phyloP scores from a whole-genome alignment of 257 asterid species.

The Orobanche coerulescens region DNA sequence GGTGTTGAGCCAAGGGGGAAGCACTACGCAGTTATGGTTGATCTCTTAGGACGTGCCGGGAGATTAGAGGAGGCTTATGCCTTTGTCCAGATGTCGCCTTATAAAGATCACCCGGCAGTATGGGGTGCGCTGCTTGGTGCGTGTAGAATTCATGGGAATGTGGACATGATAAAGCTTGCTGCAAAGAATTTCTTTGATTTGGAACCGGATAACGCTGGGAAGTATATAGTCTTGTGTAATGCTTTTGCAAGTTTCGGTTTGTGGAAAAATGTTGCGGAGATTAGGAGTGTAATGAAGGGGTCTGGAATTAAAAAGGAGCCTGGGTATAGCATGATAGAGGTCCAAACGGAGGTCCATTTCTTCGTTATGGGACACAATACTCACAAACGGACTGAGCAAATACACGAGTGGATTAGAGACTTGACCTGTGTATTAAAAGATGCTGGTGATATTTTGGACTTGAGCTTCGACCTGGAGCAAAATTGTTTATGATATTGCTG shows the following conservation, averaged over 20 bases:
- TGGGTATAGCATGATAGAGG: conserved; percentile 90
- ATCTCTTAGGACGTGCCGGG: conserved; percentile 85
- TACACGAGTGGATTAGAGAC: conserved; percentile 42
- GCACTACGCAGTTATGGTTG: conserved; percentile 82
- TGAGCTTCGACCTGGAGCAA: conserved; percentile 30
- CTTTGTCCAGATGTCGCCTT: conserved; percentile 50
- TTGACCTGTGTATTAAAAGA: conserved; percentile 48
- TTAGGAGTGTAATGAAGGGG: conserved; percentile 78
- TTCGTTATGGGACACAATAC: conserved; percentile 83
- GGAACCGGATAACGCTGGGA: conserved; percentile 83
- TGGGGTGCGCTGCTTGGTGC: conserved; percentile 95
- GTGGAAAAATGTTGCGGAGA: conserved; percentile 79
- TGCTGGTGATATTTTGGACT: conserved; percentile 38
- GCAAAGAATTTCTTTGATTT: conserved; percentile 70
- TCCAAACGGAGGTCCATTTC: conserved; percentile 62
- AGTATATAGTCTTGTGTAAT: conserved; percentile 74
- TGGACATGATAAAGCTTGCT: conserved; percentile 66
- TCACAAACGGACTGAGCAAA: conserved; percentile 52
- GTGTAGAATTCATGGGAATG: conserved; percentile 68
- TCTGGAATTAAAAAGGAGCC: conserved; percentile 77
- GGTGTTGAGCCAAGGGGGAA: conserved; percentile 67
- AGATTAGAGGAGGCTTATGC: conserved; percentile 72
- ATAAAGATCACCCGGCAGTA: conserved; percentile 66
- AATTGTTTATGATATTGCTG: neutral
- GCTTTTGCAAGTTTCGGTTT: conserved; percentile 81